Evolutionary conservation across 106 monocot species (phyloP).

Genomic region (Iris macrosiphon): DNA sequence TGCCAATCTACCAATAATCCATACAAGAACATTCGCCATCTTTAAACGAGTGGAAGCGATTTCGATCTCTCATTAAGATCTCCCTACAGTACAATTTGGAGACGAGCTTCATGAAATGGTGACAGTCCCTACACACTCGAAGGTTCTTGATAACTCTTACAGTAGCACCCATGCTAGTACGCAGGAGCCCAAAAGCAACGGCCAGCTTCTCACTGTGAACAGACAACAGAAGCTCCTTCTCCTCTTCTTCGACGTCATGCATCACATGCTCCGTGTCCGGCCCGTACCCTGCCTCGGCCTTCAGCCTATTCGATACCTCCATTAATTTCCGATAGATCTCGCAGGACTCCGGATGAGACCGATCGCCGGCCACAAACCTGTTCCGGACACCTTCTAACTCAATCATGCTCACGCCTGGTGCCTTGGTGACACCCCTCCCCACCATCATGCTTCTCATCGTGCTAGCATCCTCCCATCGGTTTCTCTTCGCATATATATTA

Average conservation of each 20-base stretch:
- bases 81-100: slow-evolving; percentile 31
- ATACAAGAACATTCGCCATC: slow-evolving; percentile 31
- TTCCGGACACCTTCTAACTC: slow-evolving; percentile 33
- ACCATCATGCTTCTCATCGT: slow-evolving; percentile 40
- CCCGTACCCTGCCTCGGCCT: slow-evolving; percentile 21
- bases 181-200: slow-evolving; percentile 29
- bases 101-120: slow-evolving; percentile 25
- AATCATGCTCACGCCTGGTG: slow-evolving; percentile 44
- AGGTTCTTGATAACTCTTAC: slow-evolving; percentile 40
- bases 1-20: slow-evolving; percentile 28
- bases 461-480: slow-evolving; percentile 37
- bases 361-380: slow-evolving; percentile 50
- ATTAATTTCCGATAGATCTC: slow-evolving; percentile 17
- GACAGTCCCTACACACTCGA: slow-evolving; percentile 35
- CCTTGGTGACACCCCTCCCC: slow-evolving; percentile 22
- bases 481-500: slow-evolving; percentile 42
- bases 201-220: slow-evolving; percentile 41
- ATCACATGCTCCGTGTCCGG: slow-evolving; percentile 28
- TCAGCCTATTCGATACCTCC: slow-evolving; percentile 23
- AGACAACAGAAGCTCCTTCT: slow-evolving; percentile 20
- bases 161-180: background rate
- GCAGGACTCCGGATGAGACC: slow-evolving; percentile 23
- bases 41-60: slow-evolving; percentile 32
- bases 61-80: slow-evolving; percentile 44
- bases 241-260: slow-evolving; percentile 36